Evolutionary conservation across 345 rosid genomes (phyloP).

Genomic region (Populus deltoides): DNA sequence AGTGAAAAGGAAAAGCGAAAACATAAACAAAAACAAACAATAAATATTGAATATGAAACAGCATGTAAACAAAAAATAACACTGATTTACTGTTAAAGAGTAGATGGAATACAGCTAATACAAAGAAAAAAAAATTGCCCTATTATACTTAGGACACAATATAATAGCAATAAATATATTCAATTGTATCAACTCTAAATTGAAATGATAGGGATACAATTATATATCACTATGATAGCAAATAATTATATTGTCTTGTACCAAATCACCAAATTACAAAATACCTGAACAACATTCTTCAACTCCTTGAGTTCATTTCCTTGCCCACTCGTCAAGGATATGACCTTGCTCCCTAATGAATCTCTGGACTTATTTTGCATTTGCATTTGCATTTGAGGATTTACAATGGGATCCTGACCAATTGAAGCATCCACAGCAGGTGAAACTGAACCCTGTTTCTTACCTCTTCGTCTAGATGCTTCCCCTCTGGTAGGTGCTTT

Average conservation of each 20-base stretch:
- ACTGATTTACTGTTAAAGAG: not conserved
- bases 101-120: not conserved
- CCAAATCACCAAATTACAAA: not conserved
- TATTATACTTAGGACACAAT: not conserved
- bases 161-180: not conserved
- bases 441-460: constrained; percentile 31
- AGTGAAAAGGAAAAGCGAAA: not conserved
- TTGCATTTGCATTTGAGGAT: constrained; percentile 25
- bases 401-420: constrained; percentile 29
- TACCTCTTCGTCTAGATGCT: constrained; percentile 43
- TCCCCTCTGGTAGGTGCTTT: constrained; percentile 37
- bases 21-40: not conserved
- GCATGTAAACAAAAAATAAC: not conserved
- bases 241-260: not conserved
- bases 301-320: constrained; percentile 41
- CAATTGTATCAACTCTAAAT: not conserved
- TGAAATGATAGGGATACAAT: too few species aligned
- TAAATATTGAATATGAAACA: not conserved
- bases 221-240: not conserved
- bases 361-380: constrained; percentile 31
- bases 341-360: constrained; percentile 21
- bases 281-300: constrained; percentile 36
- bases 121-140: not conserved
- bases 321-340: constrained; percentile 35
- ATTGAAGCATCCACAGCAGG: constrained; percentile 28